Percentiles rank a stretch among this genome's conserved stretches.
Evolutionary conservation across 495 filamentous ascomycete genomes (phyloP).

Genomic region (Penicillium manginii): DNA sequence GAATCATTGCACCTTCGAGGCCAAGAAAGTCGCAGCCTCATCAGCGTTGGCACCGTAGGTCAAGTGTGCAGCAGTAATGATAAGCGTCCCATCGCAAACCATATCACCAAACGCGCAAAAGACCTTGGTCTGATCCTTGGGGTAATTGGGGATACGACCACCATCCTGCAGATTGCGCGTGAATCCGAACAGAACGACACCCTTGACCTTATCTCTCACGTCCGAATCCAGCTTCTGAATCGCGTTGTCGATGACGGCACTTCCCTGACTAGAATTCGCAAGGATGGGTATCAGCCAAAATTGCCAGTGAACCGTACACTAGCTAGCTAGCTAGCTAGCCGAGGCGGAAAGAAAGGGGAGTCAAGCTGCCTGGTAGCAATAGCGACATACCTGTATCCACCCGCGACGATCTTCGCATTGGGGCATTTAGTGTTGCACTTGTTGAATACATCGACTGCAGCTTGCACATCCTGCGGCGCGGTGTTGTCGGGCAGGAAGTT

Average conservation of each 20-base stretch:
- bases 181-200: constrained; percentile 58
- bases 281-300: neutral
- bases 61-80: constrained; percentile 49
- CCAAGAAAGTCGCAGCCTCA: constrained; percentile 20
- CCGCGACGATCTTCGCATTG: constrained; percentile 55
- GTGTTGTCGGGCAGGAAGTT: constrained; percentile 31
- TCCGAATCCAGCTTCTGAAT: constrained; percentile 42
- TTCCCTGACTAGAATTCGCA: constrained; percentile 49
- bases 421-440: constrained; percentile 52
- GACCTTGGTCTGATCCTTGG: constrained; percentile 45
- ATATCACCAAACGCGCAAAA: constrained; percentile 55
- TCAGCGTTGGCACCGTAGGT: constrained; percentile 38
- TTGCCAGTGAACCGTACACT: no score
- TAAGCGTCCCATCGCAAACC: constrained; percentile 54
- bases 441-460: constrained; percentile 37
- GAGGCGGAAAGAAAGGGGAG: neutral
- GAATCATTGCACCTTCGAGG: constrained; percentile 14
- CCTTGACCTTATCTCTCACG: constrained; percentile 51
- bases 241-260: constrained; percentile 54
- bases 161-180: constrained; percentile 57
- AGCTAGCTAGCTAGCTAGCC: no score
- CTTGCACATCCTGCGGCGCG: constrained; percentile 42
- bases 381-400: constrained; percentile 48
- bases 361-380: no score
- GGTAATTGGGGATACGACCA: constrained; percentile 51